Base-by-base conservation (phyloP, 208 protist genomes). In the Kentomonas sorsogonicus region DNA sequence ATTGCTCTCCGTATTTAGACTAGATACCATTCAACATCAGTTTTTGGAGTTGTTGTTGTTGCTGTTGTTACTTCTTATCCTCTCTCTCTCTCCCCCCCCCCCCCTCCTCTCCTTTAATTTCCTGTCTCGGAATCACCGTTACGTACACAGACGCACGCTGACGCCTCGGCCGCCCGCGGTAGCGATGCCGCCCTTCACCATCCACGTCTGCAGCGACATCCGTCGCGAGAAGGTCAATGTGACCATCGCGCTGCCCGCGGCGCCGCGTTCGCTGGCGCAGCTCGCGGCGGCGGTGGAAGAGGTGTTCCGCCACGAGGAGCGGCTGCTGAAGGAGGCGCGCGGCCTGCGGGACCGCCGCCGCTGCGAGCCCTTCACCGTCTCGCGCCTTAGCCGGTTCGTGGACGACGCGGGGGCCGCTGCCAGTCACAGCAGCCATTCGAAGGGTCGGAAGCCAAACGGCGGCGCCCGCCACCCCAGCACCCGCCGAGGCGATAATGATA, bases 311-410 rank as follows among this genome's bases (percentile, higher is more conserved):
- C 53, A 65, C 25, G 85, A 92, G 48, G 85, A 89, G 54, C 70
- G 67, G 20, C 73, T 63, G 5, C 69, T 89, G 20, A 89, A 87
- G 40, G 63, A 40, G 0, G 36, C 52, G 13, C 54, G 48, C 46
- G 72, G 63, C 39, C 64, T 70, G 50, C 72, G 60, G 4, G 70
- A 79, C 44, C 40, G 53, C 9, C 78, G 79, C 15, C 58, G 72
- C 13, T 89, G 74, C 43, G 85, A 89, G 63, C 85, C 81, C 6
- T 92, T 92, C 65, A 83, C 76, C 16, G 69, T 89, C 30, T 75
- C 65, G 48, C 74, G 73, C 7, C 59, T 92, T 9, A 78, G 89
- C 47, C 68, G 72, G 20, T 92, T 86, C 63, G 65, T 81, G 40
- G 85, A 92, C 46, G 85, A 89, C 50, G 73, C 66, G 45, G 72